Evolutionary conservation across 208 protist genomes (phyloP).

Genomic region (Crithidia fasciculata): DNA sequence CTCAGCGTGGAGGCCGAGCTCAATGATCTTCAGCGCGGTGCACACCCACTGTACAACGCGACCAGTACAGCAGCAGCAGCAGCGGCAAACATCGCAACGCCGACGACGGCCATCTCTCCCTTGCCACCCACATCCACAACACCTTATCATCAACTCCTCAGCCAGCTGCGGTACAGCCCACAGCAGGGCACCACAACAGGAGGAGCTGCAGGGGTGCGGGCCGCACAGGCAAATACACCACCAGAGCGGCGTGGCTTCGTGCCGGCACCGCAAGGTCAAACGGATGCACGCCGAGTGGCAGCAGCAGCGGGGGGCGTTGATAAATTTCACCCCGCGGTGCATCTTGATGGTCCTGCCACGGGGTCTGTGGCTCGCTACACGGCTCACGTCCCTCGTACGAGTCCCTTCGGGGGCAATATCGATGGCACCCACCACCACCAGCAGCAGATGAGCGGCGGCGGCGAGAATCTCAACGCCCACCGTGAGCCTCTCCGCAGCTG

Average conservation of each 20-base stretch:
- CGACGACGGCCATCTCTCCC: constrained; percentile 15
- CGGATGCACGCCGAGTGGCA: no score
- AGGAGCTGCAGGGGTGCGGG: neutral
- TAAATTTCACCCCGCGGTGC: no score
- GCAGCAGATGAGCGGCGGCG: no score
- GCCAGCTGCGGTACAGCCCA: constrained; percentile 28
- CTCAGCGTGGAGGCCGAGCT: constrained; percentile 29
- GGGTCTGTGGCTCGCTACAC: constrained; percentile 16
- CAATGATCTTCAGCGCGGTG: constrained; percentile 24
- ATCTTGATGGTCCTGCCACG: no score
- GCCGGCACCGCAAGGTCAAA: neutral
- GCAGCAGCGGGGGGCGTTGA: no score
- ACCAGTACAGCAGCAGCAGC: neutral
- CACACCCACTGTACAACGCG: neutral
- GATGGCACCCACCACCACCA: no score
- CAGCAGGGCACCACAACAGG: constrained; percentile 8
- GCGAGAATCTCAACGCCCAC: no score
- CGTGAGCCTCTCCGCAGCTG: constrained; percentile 1
- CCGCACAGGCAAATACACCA: constrained; percentile 21
- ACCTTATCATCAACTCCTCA: constrained; percentile 36
- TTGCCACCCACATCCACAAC: constrained; percentile 19
- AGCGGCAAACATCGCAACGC: neutral
- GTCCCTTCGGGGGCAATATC: no score
- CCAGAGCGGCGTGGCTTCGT: neutral
- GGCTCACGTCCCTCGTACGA: constrained; percentile 1